Conservation (phyloP, 495 filamentous ascomycete species). For the Cercophora scortea region DNA sequence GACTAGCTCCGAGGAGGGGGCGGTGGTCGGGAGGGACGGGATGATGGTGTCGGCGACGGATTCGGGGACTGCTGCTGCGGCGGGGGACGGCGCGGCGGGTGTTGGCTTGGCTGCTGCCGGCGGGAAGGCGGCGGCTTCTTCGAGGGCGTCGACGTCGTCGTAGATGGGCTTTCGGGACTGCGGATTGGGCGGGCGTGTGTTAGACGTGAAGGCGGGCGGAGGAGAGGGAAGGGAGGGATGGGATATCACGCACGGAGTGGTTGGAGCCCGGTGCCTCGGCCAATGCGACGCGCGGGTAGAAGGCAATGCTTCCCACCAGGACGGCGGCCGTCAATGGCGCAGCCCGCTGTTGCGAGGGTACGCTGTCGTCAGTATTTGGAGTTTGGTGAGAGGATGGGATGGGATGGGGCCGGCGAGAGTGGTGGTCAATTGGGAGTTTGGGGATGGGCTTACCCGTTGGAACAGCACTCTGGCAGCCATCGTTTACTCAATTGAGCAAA, state of each 20-base stretch:
- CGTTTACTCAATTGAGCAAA: slow-evolving; percentile 32
- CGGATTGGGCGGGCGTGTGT: slow-evolving; percentile 1
- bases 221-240: not conserved
- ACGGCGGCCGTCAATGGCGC: slow-evolving; percentile 41
- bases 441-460: slow-evolving; percentile 31
- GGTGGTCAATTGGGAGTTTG: not conserved
- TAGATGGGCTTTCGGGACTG: slow-evolving; percentile 78
- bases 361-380: slow-evolving; percentile 3
- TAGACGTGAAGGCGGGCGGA: not conserved
- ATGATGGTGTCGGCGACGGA: slow-evolving; percentile 3
- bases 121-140: slow-evolving; percentile 39
- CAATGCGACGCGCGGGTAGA: slow-evolving; percentile 36
- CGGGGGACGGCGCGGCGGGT: slow-evolving; percentile 9
- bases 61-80: slow-evolving; percentile 8
- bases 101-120: slow-evolving; percentile 21
- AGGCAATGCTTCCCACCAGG: slow-evolving; percentile 35
- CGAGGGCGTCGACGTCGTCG: slow-evolving; percentile 61
- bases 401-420: not conserved
- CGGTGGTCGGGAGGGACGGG: slow-evolving; percentile 26
- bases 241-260: slow-evolving; percentile 21
- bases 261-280: slow-evolving; percentile 36
- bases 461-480: slow-evolving; percentile 49
- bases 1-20: slow-evolving; percentile 16
- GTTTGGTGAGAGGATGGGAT: not conserved
- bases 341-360: slow-evolving; percentile 23